Evolutionary conservation across 1,284 basidiomycete species (phyloP), one percentile per base, ranked within the genome.

Genomic region (Austroboletus olivaceoglutinosus): DNA sequence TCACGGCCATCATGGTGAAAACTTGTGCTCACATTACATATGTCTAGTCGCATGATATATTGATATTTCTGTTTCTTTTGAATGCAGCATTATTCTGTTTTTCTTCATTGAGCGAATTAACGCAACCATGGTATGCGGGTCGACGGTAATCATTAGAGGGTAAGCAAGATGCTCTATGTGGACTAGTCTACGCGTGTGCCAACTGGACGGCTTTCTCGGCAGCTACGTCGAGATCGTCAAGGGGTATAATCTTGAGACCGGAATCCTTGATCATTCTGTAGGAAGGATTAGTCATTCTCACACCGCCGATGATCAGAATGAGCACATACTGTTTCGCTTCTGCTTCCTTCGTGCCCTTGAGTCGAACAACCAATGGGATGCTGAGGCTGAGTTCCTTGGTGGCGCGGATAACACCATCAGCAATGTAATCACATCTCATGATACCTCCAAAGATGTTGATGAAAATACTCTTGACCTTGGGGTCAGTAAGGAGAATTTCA

Each of bases 391-490:
- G 80, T 69, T 98, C 95, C 72, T 92, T 91, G 43, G 95, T 93
- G 22, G 96, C 96, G 68, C 93, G 93, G 77, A 99, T 98, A 68
- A 99, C 96, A 70, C 96, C 96, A 74, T 96, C 92, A 16, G 93
- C 93, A 61, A 94, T 94, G 67, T 93, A 91, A 69, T 99, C 97
- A 67, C 96, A 99, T 65, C 96, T 87, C 93, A 99, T 99, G 75
- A 98, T 99, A 68, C 86, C 89, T 60, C 89, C 89, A 62, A 91
- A 95, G 71, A 96, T 94, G 78, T 99, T 99, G 74, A 99, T 97
- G 73, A 99, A 98, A 68, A 99, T 99, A 52, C 91, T 92, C 80
- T 95, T 95, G 62, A 99, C 96, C 67, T 93, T 89, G 57, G 88
- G 85, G 64, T 98, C 93, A 52, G 84, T 76, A 39, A 98, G 78